Conservation (phyloP, 2,329 filamentous ascomycete species). For the Colletotrichum sp. region DNA sequence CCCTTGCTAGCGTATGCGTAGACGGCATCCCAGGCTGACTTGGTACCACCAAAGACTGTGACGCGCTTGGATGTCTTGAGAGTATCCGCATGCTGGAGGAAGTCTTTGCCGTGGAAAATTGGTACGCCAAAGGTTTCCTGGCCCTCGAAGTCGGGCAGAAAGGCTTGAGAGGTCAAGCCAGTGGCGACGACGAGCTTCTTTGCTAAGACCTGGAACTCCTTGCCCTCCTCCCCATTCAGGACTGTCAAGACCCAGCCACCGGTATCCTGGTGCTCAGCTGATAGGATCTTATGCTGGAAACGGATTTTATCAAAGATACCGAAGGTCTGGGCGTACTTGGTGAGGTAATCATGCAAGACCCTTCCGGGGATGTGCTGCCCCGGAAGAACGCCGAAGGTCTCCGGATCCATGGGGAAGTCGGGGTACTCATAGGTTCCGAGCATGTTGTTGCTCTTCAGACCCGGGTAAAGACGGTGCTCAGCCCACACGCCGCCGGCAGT, state of each 20-base stretch:
- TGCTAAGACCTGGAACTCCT: slow-evolving; percentile 36
- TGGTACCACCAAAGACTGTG: slow-evolving; percentile 66
- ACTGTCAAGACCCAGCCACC: slow-evolving; percentile 49
- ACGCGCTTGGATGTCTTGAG: slow-evolving; percentile 46
- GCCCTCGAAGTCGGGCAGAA: slow-evolving; percentile 52
- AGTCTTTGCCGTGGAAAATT: slow-evolving; percentile 56
- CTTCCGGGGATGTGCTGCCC: slow-evolving; percentile 53
- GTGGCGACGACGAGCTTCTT: slow-evolving; percentile 59
- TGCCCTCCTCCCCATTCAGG: background rate
- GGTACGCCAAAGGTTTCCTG: slow-evolving; percentile 48
- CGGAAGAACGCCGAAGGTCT: slow-evolving; percentile 51
- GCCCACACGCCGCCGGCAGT: slow-evolving; percentile 75
- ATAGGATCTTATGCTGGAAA: slow-evolving; percentile 41
- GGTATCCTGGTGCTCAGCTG: slow-evolving; percentile 43
- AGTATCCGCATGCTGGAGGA: slow-evolving; percentile 43
- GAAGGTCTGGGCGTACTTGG: slow-evolving; percentile 47
- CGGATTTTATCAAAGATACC: slow-evolving; percentile 45
- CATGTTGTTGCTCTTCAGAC: slow-evolving; percentile 77
- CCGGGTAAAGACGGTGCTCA: slow-evolving; percentile 68
- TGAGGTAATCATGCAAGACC: slow-evolving; percentile 53
- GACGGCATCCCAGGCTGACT: slow-evolving; percentile 69
- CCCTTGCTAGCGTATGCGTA: slow-evolving; percentile 64
- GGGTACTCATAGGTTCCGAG: slow-evolving; percentile 75
- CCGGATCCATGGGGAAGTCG: slow-evolving; percentile 72
- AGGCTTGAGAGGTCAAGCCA: slow-evolving; percentile 56